These are phyloP conservation scores for Trypanosoma congolense DNA, from an alignment of 208 protist genomes.

Conservation along the genomic window DNA sequence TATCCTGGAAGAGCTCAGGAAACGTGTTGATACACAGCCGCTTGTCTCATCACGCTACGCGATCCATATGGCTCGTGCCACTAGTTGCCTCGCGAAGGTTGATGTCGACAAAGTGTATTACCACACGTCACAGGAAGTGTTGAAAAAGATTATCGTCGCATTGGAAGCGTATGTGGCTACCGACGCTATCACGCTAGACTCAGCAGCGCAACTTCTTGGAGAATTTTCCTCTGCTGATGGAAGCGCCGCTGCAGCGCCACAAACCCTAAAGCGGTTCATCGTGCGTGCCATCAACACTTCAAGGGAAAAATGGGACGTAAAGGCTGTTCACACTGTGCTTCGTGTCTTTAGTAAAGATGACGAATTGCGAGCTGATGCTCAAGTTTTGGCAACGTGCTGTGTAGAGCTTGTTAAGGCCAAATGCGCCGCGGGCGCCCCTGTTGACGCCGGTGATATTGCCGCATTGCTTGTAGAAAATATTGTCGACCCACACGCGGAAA, in stretches of 20 bases:
- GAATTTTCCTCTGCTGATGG: conserved; percentile 12
- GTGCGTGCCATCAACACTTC: conserved; percentile 19
- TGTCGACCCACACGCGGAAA: conserved; percentile 31
- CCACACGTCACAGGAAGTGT: neutral
- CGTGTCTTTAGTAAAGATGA: conserved; percentile 15
- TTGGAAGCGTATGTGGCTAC: conserved; percentile 11
- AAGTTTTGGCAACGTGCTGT: conserved; percentile 14
- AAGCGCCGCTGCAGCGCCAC: neutral
- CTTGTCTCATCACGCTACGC: conserved; percentile 15
- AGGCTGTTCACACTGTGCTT: conserved; percentile 18
- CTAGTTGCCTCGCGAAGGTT: neutral
- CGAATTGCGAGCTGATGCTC: conserved; percentile 15
- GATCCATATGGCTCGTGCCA: conserved; percentile 10
- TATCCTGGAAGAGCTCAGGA: conserved; percentile 13
- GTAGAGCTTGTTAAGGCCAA: conserved; percentile 21
- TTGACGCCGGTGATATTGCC: conserved; percentile 22
- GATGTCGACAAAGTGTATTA: neutral
- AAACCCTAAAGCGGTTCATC: conserved; percentile 13
- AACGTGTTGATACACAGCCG: conserved; percentile 11
- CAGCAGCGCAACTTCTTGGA: conserved; percentile 15
- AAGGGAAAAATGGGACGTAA: conserved; percentile 21
- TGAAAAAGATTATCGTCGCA: neutral
- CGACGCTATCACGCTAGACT: conserved; percentile 15
- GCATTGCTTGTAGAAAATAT: conserved; percentile 27
- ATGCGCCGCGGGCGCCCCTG: conserved; percentile 5